Conservation (phyloP, 2,329 filamentous ascomycete genomes). For the Claviceps capensis region DNA sequence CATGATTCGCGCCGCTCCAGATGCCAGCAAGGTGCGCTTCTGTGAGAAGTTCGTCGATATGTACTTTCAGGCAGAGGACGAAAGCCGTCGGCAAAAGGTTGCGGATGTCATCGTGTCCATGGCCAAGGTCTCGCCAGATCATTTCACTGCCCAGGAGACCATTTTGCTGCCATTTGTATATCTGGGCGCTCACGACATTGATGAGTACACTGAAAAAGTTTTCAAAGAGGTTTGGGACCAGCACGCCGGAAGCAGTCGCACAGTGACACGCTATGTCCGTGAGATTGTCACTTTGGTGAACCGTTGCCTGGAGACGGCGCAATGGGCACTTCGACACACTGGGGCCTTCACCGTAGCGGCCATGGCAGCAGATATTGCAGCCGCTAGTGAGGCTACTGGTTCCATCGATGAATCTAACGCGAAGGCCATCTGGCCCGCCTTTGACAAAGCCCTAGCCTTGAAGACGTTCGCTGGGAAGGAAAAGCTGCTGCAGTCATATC, state of each 20-base stretch:
- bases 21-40: slow-evolving; percentile 36
- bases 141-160: slow-evolving; percentile 64
- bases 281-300: slow-evolving; percentile 65
- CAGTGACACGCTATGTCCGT: slow-evolving; percentile 67
- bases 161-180: slow-evolving; percentile 77
- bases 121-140: slow-evolving; percentile 77
- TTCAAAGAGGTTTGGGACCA: slow-evolving; percentile 82
- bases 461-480: slow-evolving; percentile 95
- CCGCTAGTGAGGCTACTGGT: slow-evolving; percentile 40
- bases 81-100: slow-evolving; percentile 57
- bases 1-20: slow-evolving; percentile 48
- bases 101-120: slow-evolving; percentile 74
- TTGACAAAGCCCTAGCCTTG: slow-evolving; percentile 68
- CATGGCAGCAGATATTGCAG: slow-evolving; percentile 51
- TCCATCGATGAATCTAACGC: slow-evolving; percentile 48
- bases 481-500: slow-evolving; percentile 64
- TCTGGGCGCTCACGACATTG: slow-evolving; percentile 71
- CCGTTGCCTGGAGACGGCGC: slow-evolving; percentile 59
- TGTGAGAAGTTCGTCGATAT: slow-evolving; percentile 45
- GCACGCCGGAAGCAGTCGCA: slow-evolving; percentile 73
- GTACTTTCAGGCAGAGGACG: slow-evolving; percentile 74
- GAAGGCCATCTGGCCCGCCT: slow-evolving; percentile 60
- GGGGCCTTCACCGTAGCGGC: slow-evolving; percentile 70
- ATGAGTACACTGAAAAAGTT: slow-evolving; percentile 65
- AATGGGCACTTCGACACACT: slow-evolving; percentile 85